Percentiles rank a stretch among this genome's conserved stretches.
These are phyloP conservation scores for Phaffomyces thermotolerans DNA, from an alignment of 805 yeast species.

Conservation along the genomic window DNA sequence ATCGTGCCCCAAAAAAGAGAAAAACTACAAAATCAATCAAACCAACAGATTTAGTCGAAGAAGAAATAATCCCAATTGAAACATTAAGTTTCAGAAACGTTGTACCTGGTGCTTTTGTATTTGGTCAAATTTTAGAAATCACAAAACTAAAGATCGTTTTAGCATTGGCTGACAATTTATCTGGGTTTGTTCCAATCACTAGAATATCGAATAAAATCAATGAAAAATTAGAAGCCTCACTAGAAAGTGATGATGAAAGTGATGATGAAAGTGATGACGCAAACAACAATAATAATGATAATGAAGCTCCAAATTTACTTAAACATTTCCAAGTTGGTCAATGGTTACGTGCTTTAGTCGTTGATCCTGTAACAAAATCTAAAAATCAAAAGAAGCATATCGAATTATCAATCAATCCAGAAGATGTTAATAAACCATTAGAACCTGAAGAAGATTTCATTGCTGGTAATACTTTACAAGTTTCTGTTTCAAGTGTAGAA, in stretches of 20 bases:
- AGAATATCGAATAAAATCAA: constrained; percentile 61
- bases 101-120: constrained; percentile 61
- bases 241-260: constrained; percentile 34
- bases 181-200: constrained; percentile 73
- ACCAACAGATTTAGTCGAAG: constrained; percentile 14
- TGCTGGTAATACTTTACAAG: constrained; percentile 63
- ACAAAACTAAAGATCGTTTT: constrained; percentile 57
- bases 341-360: constrained; percentile 80
- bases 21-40: constrained; percentile 29
- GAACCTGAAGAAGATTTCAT: constrained; percentile 53
- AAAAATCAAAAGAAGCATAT: constrained; percentile 48
- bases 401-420: constrained; percentile 68
- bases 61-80: constrained; percentile 44
- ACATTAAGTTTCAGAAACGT: constrained; percentile 55
- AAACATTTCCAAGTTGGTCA: constrained; percentile 63
- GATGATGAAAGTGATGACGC: constrained; percentile 12
- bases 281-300: constrained; percentile 23
- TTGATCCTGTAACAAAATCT: constrained; percentile 35
- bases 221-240: constrained; percentile 46
- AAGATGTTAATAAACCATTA: constrained; percentile 53
- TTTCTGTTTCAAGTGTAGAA: constrained; percentile 69
- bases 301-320: constrained; percentile 45
- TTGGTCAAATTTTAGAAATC: constrained; percentile 69
- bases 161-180: constrained; percentile 71
- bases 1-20: constrained; percentile 33